Evolutionary conservation across 2,329 filamentous ascomycete genomes (phyloP).

Genomic region (Neurospora sp.): DNA sequence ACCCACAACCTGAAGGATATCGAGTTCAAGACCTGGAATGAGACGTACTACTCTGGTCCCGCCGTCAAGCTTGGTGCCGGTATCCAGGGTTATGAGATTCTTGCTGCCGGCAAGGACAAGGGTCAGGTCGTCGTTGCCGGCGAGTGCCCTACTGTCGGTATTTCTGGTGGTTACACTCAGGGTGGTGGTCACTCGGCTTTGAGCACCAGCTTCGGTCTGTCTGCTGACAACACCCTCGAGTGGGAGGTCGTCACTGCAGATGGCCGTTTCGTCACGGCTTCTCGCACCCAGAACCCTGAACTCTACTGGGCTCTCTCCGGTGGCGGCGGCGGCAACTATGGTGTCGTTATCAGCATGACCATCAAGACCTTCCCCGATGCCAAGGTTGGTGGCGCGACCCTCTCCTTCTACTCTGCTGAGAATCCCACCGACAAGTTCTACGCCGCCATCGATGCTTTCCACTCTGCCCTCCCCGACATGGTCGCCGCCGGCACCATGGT

Average conservation of each 20-base stretch:
- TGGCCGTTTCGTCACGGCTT: slow-evolving; percentile 31
- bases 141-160: slow-evolving; percentile 42
- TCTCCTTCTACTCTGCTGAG: slow-evolving; percentile 28
- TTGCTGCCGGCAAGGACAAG: slow-evolving; percentile 35
- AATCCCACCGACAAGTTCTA: slow-evolving; percentile 43
- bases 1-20: slow-evolving; percentile 27
- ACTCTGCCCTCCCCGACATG: slow-evolving; percentile 37
- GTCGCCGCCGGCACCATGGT: slow-evolving; percentile 36
- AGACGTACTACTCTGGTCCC: slow-evolving; percentile 30
- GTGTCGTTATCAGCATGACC: slow-evolving; percentile 21
- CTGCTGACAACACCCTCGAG: slow-evolving; percentile 37
- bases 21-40: slow-evolving; percentile 20
- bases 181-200: slow-evolving; percentile 46
- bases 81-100: slow-evolving; percentile 42
- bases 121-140: slow-evolving; percentile 42
- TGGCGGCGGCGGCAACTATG: slow-evolving; percentile 29
- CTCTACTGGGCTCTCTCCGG: slow-evolving; percentile 41
- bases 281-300: slow-evolving; percentile 31
- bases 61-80: slow-evolving; percentile 47
- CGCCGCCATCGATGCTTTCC: slow-evolving; percentile 32
- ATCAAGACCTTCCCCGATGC: slow-evolving; percentile 18
- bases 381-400: slow-evolving; percentile 12
- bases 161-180: slow-evolving; percentile 35
- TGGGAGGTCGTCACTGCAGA: slow-evolving; percentile 37
- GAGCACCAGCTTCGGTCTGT: slow-evolving; percentile 38